Evolutionary conservation across 2,329 filamentous ascomycete genomes (phyloP).

Genomic region (Coniochaeta pulveracea): DNA sequence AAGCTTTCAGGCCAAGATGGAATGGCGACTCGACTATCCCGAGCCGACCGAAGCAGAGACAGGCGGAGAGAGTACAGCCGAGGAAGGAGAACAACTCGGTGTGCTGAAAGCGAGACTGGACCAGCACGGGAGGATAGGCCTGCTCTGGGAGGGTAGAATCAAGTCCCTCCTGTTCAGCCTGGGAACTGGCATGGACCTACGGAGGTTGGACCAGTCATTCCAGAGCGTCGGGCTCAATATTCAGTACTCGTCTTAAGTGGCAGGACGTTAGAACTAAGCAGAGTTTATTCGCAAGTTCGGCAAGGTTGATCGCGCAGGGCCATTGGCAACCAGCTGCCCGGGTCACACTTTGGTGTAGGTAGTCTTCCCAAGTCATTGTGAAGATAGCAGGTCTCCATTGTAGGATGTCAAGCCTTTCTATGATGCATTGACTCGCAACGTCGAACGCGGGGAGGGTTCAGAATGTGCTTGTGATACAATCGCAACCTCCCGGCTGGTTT

Average conservation of each 20-base stretch:
- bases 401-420: no score
- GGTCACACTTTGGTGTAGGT: no score
- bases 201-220: conserved; percentile 64
- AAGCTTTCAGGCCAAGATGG: conserved; percentile 37
- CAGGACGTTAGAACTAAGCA: no score
- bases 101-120: conserved; percentile 86
- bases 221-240: conserved; percentile 67
- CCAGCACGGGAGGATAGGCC: conserved; percentile 73
- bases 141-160: conserved; percentile 86
- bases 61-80: conserved; percentile 4
- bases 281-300: no score
- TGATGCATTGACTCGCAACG: no score
- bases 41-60: conserved; percentile 8
- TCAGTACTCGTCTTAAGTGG: conserved; percentile 75
- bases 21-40: conserved; percentile 32
- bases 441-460: no score
- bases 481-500: no score
- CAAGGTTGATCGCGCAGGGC: no score
- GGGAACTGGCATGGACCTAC: conserved; percentile 75
- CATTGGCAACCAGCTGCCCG: no score
- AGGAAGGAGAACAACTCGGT: conserved; percentile 58
- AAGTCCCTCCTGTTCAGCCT: conserved; percentile 90
- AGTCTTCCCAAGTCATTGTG: no score
- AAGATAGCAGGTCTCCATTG: no score
- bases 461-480: no score